Percentiles rank a stretch among this genome's conserved stretches.
Evolutionary conservation across 2,329 filamentous ascomycete species (phyloP).

Genomic region (Whalleya microplaca): DNA sequence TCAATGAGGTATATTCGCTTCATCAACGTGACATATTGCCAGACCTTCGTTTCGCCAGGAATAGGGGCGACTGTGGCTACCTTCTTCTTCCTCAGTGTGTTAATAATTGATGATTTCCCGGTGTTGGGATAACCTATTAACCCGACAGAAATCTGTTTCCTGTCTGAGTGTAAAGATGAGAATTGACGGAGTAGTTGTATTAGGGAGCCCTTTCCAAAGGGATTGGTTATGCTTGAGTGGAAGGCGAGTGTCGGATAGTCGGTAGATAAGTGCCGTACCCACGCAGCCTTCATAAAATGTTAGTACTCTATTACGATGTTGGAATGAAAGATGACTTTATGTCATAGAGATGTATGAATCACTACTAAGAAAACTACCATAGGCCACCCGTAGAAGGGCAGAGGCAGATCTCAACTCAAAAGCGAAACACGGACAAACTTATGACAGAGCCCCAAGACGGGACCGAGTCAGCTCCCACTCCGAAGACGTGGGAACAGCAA

Average conservation of each 20-base stretch:
- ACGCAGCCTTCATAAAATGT: conserved; percentile 72
- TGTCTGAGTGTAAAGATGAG: conserved; percentile 81
- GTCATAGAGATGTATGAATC: conserved; percentile 74
- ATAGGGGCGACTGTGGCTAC: conserved; percentile 93
- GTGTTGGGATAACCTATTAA: conserved; percentile 88
- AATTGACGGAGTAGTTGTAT: conserved; percentile 94
- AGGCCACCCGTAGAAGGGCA: conserved; percentile 58
- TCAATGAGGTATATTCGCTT: conserved; percentile 93
- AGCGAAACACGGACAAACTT: conserved; percentile 80
- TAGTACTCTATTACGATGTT: conserved; percentile 30
- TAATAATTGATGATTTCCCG: conserved; percentile 96
- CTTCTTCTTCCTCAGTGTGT: conserved; percentile 91
- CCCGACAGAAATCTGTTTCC: conserved; percentile 94
- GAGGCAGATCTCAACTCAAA: conserved; percentile 96
- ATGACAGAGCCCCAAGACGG: conserved; percentile 89
- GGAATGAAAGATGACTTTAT: background rate
- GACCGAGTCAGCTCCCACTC: conserved; percentile 69
- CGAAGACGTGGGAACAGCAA: conserved; percentile 69
- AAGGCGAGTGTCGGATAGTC: conserved; percentile 95
- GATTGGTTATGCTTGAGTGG: conserved; percentile 92
- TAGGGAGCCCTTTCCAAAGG: conserved; percentile 92
- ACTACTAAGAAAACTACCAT: conserved; percentile 98
- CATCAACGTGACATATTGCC: conserved; percentile 97
- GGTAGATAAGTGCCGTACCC: conserved; percentile 87
- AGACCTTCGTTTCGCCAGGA: conserved; percentile 95